Base-by-base conservation (phyloP, 2,329 filamentous ascomycete genomes). In the Clonostachys solani region DNA sequence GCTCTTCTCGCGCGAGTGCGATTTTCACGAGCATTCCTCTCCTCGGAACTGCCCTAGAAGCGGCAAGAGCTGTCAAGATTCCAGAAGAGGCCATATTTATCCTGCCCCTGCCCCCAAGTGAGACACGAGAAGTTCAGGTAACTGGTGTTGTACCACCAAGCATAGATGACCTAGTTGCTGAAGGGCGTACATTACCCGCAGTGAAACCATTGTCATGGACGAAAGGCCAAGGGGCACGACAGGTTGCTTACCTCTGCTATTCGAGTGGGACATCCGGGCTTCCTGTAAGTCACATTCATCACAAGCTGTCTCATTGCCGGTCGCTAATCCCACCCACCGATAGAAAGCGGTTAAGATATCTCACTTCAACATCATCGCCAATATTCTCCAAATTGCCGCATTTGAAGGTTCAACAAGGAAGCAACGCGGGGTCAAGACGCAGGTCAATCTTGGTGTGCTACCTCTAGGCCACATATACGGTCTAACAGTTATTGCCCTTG, bases 271-370 rank as follows among this genome's bases (percentile, higher is more conserved):
- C 88, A 2, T 91, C 87, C 12, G 88, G 88, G 5, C 67, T 92
- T 37, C 88, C 88, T 15, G 84, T 87, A 71, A 57, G 74, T 54
- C 12, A n/a, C 3, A 13, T 17, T 6, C 16, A 16, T 23, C 41
- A n/a, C n/a, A n/a, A n/a, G n/a, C n/a, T n/a, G n/a, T n/a, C n/a
- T n/a, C n/a, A n/a, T n/a, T n/a, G n/a, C n/a, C n/a, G n/a, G n/a
- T n/a, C n/a, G n/a, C n/a, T n/a, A n/a, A n/a, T n/a, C n/a, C n/a
- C n/a, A n/a, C 49, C 40, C 10, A 18, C 12, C 6, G 45, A 10
- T 49, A 87, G 81, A 90, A 91, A 84, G 88, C 87, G 41, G 88
- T 92, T 46, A 90, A 89, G 84, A 87, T 92, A 49, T 87, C 86
- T 5, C 88, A 92, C 60, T 69, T 70, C 36, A 92, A 92, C 54